phyloP scores from a whole-genome alignment of 192 early-diverging fungal species.

The Oehlia diaphana region DNA sequence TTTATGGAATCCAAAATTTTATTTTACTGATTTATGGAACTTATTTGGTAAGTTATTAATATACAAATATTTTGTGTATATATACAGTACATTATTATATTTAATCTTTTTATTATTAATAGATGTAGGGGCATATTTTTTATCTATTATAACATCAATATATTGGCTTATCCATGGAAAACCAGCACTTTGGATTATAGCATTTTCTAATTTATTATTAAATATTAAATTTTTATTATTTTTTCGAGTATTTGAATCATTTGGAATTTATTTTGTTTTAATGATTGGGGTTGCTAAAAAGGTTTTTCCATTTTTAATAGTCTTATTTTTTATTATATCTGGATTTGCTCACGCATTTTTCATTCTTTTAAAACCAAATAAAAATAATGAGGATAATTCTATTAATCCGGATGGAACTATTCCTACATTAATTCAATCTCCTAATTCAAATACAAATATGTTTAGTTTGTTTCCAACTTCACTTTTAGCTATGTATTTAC shows the following conservation, averaged over 20 bases:
- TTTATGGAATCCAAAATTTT: background rate
- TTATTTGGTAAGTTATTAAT: background rate
- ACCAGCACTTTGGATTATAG: background rate
- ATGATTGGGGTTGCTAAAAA: background rate
- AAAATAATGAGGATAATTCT: background rate
- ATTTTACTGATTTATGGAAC: background rate
- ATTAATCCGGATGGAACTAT: background rate
- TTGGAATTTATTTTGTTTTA: background rate
- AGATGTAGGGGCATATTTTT: background rate
- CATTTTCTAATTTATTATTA: background rate
- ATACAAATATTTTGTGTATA: background rate
- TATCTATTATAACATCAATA: too few species aligned
- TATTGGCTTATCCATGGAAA: too few species aligned
- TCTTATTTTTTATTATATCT: background rate
- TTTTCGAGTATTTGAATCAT: background rate
- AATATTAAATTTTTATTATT: constrained; percentile 1
- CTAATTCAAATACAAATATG: background rate
- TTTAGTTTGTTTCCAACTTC: background rate
- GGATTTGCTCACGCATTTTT: background rate
- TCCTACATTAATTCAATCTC: background rate
- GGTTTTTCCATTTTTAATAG: background rate
- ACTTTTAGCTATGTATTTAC: background rate
- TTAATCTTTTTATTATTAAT: background rate
- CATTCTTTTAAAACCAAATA: background rate
- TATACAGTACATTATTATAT: background rate